Base-by-base conservation (phyloP, 192 early-diverging fungal species). In the Coemansia sp. region DNA sequence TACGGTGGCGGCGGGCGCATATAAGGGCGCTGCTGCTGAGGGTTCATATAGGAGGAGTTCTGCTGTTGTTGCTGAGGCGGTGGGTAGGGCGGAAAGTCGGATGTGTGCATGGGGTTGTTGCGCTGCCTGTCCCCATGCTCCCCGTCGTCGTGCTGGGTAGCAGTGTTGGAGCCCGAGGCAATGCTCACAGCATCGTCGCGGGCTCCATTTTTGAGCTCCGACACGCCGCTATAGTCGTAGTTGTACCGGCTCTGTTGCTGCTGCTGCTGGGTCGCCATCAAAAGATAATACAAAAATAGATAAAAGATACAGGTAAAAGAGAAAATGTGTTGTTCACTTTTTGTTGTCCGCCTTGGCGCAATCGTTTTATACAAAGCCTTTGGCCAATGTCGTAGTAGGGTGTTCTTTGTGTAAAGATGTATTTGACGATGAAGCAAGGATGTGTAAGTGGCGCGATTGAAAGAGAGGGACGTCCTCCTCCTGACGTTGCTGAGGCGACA, bases 201-300 rank as follows among this genome's bases (percentile, higher is more conserved):
- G 60, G 7, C 21, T 17, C 58, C 67, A 17, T 27, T 63, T 44
- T 60, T 56, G 24, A 77, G 44, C 41, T 77, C 60, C 9, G 67
- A 42, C 75, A 77, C 72, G 10, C 75, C 75, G 22, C 68, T 65
- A 42, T 53, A 72, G 56, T 65, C 72, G 21, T 77, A 77, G 58
- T 67, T 77, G 29, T 60, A 52, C 15, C 55, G 21, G 29, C 65
- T 64, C 3, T 60, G 48, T 27, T 27, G 57, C 10, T 34, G 46
- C 37, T 54, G 37, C 38, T 17, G 60, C 41, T 63, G 68, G 7
- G 56, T 39, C 37, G 58, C 56, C 37, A 34, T 56, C 18, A 29
- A 50, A 58, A 39, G 1, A 26, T 43, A 18, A 32, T 40, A 53
- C 18, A 18, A 26, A 33, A 62, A 62, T 29, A 48, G 36, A 33